phyloP scores from a whole-genome alignment of 177 flowering plant species.

The Tripterygium wilfordii region DNA sequence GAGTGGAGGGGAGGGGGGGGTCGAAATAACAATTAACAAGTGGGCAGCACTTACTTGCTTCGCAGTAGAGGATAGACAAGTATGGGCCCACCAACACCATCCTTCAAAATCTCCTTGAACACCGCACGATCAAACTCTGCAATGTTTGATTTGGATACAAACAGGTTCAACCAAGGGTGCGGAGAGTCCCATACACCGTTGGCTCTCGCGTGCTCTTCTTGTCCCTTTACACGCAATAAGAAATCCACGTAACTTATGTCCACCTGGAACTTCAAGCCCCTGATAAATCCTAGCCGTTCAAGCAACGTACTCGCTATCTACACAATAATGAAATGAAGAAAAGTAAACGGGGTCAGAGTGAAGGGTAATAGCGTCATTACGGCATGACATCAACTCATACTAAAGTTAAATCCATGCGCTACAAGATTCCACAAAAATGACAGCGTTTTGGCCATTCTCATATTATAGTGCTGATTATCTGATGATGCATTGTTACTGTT shows the following conservation, averaged over 20 bases:
- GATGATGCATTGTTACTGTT: conserved; percentile 4
- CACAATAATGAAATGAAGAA: background rate
- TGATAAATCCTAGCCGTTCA: conserved; percentile 37
- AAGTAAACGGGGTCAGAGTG: background rate
- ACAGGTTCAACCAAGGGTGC: conserved; percentile 89
- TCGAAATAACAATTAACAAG: background rate
- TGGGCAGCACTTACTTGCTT: conserved; percentile 46
- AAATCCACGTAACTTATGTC: conserved; percentile 66
- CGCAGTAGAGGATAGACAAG: conserved; percentile 78
- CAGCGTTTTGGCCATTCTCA: conserved; percentile 31
- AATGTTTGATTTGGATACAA: conserved; percentile 56
- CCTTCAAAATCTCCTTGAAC: conserved; percentile 49
- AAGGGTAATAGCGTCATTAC: conserved; percentile 14
- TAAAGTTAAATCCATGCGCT: conserved; percentile 4
- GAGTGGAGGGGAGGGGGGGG: background rate
- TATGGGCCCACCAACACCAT: conserved; percentile 89
- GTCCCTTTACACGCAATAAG: conserved; percentile 55
- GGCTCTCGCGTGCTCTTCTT: conserved; percentile 48
- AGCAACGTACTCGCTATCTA: conserved; percentile 46
- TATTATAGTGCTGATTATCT: too few relatives aligned
- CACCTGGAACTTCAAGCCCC: conserved; percentile 39
- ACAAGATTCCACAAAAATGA: conserved; percentile 29
- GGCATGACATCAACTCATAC: background rate
- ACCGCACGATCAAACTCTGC: conserved; percentile 55
- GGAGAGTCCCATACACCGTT: conserved; percentile 78